Base-by-base conservation (phyloP, 1,284 basidiomycete species). In the Marasmius fiardii region DNA sequence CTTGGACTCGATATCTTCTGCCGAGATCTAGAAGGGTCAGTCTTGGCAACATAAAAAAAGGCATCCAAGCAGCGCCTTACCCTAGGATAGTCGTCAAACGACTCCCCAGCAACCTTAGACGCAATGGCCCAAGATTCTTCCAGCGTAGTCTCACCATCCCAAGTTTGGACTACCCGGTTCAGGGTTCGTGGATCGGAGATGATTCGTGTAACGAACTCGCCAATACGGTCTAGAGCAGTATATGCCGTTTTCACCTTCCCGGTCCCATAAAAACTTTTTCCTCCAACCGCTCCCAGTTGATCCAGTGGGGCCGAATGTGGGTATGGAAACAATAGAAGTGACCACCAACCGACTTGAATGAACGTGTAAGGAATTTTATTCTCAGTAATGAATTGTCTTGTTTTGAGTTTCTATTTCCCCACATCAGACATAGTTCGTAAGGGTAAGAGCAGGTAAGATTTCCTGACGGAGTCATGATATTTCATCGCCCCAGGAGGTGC, bases 261-360 rank as follows among this genome's bases (percentile, higher is more conserved):
- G 4, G 28, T 11, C 8, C 45, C 59, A 49, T 48, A 24, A 18
- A 56, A 28, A 6, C 51, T 14, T 16, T 26, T 45, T 37, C 28
- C 28, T 34, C 14, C 11, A 24, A 4, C 49, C 7, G 16, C 20
- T 18, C n/a, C 45, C 18, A 28, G 41, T 16, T 6, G 6, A 20
- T 7, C 20, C 8, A 18, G n/a, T 2, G n/a, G 14, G 39, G 4
- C 26, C 14, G 11, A 14, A 23, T 51, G 20, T 18, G 35, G 11
- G 14, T 11, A 41, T 8, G 31, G 47, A 28, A 31, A 41, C 34
- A 18, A 34, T 24, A 45, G 16, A 12, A 6, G 16, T n/a, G 31
- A 21, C 58, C 56, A 61, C 21, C 45, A 59, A 2, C 60, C 60
- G 4, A 57, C 52, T 23, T 59, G 51, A 20, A 60, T 56, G 45